A percentile compares a stretch with the other conserved stretches of the same genome.
Evolutionary conservation across 106 monocot genomes (phyloP).

Genomic region (Apostasia ramifera): DNA sequence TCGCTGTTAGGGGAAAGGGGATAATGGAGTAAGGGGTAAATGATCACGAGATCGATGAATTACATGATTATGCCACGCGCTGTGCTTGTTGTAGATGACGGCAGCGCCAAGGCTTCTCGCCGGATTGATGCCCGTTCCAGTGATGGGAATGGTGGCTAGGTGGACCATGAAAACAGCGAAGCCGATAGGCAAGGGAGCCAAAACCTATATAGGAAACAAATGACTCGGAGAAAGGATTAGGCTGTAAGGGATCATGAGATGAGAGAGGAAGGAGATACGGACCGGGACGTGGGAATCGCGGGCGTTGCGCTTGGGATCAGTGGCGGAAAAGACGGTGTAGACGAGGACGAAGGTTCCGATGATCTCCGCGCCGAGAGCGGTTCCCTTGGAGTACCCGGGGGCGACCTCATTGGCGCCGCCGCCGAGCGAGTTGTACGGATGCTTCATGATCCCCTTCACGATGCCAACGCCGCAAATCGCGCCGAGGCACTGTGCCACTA

Average conservation of each 20-base stretch:
- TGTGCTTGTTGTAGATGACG: constrained; percentile 18
- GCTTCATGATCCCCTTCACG: constrained; percentile 12
- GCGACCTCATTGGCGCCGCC: constrained; percentile 11
- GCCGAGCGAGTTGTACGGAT: constrained; percentile 9
- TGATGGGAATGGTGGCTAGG: constrained; percentile 20
- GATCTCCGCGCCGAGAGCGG: constrained; percentile 11
- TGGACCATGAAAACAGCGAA: constrained; percentile 24
- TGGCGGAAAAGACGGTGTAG: constrained; percentile 11
- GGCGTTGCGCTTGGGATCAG: constrained; percentile 16
- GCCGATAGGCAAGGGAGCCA: constrained; percentile 23
- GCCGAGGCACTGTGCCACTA: constrained; percentile 7
- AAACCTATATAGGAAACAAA: not conserved
- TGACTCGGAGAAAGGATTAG: not conserved
- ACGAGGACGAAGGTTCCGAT: constrained; percentile 18
- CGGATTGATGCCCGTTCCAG: constrained; percentile 22
- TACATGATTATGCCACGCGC: constrained; percentile 23
- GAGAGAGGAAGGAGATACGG: not conserved
- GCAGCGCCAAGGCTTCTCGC: constrained; percentile 26
- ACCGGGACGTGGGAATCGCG: constrained; percentile 14
- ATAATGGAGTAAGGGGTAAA: not conserved
- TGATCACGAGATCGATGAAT: not conserved
- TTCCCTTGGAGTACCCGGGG: constrained; percentile 12
- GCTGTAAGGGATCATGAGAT: not conserved
- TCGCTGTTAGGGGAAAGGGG: not conserved
- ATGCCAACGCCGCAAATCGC: constrained; percentile 10